These are phyloP conservation scores for Tetracentron sinense DNA, from an alignment of 164 flowering plant genomes.

Conservation along the genomic window DNA sequence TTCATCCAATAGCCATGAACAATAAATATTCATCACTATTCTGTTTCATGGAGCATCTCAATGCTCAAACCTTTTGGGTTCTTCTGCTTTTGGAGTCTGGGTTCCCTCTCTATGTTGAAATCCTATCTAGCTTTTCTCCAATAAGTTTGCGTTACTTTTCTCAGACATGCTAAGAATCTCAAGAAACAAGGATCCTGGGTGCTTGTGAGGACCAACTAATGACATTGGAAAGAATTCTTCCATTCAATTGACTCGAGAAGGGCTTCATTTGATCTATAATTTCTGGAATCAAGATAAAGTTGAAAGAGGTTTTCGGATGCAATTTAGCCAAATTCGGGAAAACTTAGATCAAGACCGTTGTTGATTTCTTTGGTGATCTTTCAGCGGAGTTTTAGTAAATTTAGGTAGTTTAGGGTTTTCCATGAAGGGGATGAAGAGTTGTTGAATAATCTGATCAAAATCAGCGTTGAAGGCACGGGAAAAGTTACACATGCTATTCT, in stretches of 20 bases:
- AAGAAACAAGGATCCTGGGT: conserved; percentile 85
- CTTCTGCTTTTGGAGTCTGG: conserved; percentile 39
- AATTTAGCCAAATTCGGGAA: conserved; percentile 31
- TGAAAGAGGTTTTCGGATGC: conserved; percentile 36
- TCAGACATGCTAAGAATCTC: conserved; percentile 66
- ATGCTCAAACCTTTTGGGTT: conserved; percentile 33
- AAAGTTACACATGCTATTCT: conserved; percentile 49
- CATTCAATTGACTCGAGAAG: conserved; percentile 58
- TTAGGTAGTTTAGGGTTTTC: conserved; percentile 43
- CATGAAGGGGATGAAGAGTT: conserved; percentile 46
- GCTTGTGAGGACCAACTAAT: conserved; percentile 71
- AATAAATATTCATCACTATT: too few species aligned
- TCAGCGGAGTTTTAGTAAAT: conserved; percentile 59
- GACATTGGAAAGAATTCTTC: conserved; percentile 81
- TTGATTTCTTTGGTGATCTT: conserved; percentile 62
- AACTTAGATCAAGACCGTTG: conserved; percentile 46
- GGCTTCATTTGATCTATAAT: conserved; percentile 64
- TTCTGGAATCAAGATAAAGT: conserved; percentile 56
- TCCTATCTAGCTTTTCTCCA: conserved; percentile 26
- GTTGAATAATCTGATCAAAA: conserved; percentile 29
- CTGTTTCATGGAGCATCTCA: conserved; percentile 9
- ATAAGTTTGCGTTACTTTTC: conserved; percentile 59
- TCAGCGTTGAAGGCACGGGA: conserved; percentile 42
- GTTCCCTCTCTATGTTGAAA: conserved; percentile 34
- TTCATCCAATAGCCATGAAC: too few species aligned